Evolutionary conservation across 257 asterid species (phyloP), one percentile per base, ranked within the genome.

Genomic region (Jacaranda copaia): DNA sequence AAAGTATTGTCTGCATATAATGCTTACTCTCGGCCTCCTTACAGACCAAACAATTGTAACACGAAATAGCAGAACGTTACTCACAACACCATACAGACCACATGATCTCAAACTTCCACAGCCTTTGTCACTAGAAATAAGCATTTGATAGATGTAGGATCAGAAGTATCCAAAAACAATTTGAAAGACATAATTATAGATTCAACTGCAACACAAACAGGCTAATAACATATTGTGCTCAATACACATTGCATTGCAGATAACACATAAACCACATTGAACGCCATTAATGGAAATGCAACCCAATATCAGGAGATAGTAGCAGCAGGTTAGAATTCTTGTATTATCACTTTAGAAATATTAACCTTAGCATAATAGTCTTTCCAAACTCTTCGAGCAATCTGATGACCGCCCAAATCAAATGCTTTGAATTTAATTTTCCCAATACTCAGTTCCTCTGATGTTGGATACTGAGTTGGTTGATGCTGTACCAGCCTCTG

Each of bases 311-410:
- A 11, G 38, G 61, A 70, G 43, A 13, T 38, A 59, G 4, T 56
- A 75, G n/a, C 16, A 38, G 76, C 76, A 65, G 20, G 20, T 18
- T 53, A 6, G 35, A 5, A 11, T 42, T 55, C 12, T 39, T 7
- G 0, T 43, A n/a, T 19, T 19, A 32, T 25, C 35, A 0, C 18
- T 8, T 39, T 7, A 39, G 7, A 43, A 16, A 3, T 57, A 52
- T 71, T 63, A 76, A 82, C 89, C 91, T 83, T 72, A 20, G 87
- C 89, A 76, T 84, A 87, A 62, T 84, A 84, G 88, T 87, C 91
- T 70, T 69, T 87, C 91, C 89, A 87, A 46, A 87, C 91, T 82
- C 91, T 82, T 56, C 89, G 80, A 56, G 91, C 89, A 73, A 84
- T 85, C 75, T 67, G 85, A 76, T 87, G 91, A 10, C 91, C 88